Percentiles rank a stretch among this genome's conserved stretches.
Evolutionary conservation across 2,329 filamentous ascomycete genomes (phyloP).

Genomic region (Teratosphaeria nubilosa): DNA sequence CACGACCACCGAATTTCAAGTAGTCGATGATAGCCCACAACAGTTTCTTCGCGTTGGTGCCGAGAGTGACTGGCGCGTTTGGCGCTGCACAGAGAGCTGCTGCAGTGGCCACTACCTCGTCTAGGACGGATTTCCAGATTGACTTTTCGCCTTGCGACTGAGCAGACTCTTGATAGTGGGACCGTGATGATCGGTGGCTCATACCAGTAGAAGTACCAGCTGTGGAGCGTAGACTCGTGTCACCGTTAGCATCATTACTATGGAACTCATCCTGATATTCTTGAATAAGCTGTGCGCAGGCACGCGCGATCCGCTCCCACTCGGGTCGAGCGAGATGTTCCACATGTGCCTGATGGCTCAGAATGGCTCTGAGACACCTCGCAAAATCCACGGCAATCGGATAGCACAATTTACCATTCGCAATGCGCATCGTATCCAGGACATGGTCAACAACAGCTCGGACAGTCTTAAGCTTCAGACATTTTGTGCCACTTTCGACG

Average conservation of each 20-base stretch:
- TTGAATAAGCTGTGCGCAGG: constrained; percentile 56
- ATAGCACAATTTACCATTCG: constrained; percentile 53
- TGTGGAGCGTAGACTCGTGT: constrained; percentile 3
- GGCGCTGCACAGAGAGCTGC: constrained; percentile 20
- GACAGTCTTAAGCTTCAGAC: constrained; percentile 67
- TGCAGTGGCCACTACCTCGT: constrained; percentile 22
- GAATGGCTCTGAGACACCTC: constrained; percentile 59
- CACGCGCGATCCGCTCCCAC: constrained; percentile 61
- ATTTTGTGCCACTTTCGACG: constrained; percentile 57
- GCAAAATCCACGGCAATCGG: constrained; percentile 68
- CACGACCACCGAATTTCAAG: constrained; percentile 42
- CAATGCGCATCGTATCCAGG: constrained; percentile 53
- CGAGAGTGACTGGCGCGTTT: constrained; percentile 16
- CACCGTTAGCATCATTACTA: constrained; percentile 4
- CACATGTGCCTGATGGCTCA: constrained; percentile 64
- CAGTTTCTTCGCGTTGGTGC: constrained; percentile 7
- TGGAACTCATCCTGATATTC: constrained; percentile 14
- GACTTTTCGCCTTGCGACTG: constrained; percentile 16
- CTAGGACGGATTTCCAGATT: constrained; percentile 14
- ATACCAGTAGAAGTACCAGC: constrained; percentile 8
- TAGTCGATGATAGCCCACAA: constrained; percentile 24
- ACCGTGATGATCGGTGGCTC: constrained; percentile 18
- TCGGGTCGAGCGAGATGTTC: constrained; percentile 62
- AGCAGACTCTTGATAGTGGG: constrained; percentile 11
- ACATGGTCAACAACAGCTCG: constrained; percentile 73